Evolutionary conservation across 805 yeast species (phyloP).

Genomic region (Starmerella tilneyi): DNA sequence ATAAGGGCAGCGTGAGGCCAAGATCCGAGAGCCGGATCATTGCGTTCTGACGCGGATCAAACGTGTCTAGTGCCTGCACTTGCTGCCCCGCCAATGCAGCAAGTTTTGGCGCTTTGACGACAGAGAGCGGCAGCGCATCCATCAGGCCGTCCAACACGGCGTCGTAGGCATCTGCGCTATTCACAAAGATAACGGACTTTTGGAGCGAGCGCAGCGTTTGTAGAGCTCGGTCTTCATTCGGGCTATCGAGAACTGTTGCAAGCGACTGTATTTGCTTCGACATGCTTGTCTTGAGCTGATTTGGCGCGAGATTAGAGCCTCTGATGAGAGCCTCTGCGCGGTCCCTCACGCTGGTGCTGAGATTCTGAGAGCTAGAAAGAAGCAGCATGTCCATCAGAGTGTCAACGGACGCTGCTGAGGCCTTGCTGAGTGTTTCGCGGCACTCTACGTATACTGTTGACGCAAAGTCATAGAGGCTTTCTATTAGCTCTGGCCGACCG

Average conservation of each 20-base stretch:
- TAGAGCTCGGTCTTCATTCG: conserved; percentile 10
- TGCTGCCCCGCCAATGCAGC: neutral
- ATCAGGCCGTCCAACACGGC: conserved; percentile 10
- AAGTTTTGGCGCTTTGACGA: neutral
- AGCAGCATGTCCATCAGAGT: conserved; percentile 10
- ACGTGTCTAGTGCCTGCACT: neutral
- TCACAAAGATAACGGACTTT: neutral
- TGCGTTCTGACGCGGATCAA: neutral
- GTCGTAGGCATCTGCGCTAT: neutral
- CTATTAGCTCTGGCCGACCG: conserved; percentile 10
- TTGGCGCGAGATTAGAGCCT: neutral
- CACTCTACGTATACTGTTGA: neutral
- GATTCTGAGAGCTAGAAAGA: conserved; percentile 9
- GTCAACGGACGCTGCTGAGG: neutral
- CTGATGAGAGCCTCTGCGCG: conserved; percentile 4
- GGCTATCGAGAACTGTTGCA: conserved; percentile 9
- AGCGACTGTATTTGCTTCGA: conserved; percentile 10
- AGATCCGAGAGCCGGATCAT: conserved; percentile 5
- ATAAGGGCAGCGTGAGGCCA: conserved; percentile 6
- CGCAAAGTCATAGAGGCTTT: conserved; percentile 8
- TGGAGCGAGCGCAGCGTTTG: conserved; percentile 10
- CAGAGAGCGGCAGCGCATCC: conserved; percentile 12
- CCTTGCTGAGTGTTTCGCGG: neutral
- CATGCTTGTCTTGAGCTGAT: neutral
- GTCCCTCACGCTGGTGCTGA: neutral